Evolutionary conservation across 768 basidiomycete species (phyloP), one percentile per base, ranked within the genome.

Genomic region (Boletus subcaerulescens): DNA sequence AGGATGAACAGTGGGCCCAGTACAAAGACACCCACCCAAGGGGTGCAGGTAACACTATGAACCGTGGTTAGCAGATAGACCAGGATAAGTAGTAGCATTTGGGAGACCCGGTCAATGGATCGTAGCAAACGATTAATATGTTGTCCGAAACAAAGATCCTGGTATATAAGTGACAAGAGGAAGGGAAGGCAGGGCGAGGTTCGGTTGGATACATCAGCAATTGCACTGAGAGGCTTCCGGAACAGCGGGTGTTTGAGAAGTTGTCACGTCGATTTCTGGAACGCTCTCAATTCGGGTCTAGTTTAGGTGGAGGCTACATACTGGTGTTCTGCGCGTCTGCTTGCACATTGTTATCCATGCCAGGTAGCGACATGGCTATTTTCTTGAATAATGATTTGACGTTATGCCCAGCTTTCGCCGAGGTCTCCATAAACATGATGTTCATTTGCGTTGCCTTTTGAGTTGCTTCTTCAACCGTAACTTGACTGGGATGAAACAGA

Each of bases 351-450:
- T 89, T 93, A 65, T 95, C 93, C 84, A 94, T 94, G 13, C 97
- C 97, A 18, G 97, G 96, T 47, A 99, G 74, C 3, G 94, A 94
- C 87, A 98, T 86, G 1, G 97, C 97, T 61, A 99, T 99, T 80
- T 98, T 98, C 78, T 98, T 95, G 81, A 99, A 99, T 61, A 99
- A 73, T 61, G 91, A 91, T 78, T 99, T 99, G 57, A 99, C 97
- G 60, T 99, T 99, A 71, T 98, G 97, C 3, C 97, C 97, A 8
- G 97, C 97, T 71, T 99, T 99, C 31, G 97, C 97, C 29, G 93
- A 97, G 10, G 97, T 98, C 75, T 99, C 97, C 88, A 98, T 98
- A 69, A 96, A 97, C 88, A 98, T 92, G 61, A 98, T 92, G 65
- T 87, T 88, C 59, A 97, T 76, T 69, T 96, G 87, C 43, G 91